A percentile compares a stretch with the other conserved stretches of the same genome.
Evolutionary conservation across 768 basidiomycete species (phyloP).

Genomic region (Mycena latifolia): DNA sequence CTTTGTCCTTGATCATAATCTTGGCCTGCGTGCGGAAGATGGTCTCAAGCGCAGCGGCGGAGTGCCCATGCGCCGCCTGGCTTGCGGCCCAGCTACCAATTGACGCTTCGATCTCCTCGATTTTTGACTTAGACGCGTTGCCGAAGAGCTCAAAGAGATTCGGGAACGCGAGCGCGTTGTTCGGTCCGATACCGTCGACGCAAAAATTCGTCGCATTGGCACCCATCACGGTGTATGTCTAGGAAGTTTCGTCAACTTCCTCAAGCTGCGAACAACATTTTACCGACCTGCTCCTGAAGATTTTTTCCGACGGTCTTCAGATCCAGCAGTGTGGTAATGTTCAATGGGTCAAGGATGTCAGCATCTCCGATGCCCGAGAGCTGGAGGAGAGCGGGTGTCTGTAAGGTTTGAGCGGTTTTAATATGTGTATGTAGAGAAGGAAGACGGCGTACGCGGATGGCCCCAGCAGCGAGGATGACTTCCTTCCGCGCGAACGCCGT

Average conservation of each 20-base stretch:
- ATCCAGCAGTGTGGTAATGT: conserved; percentile 58
- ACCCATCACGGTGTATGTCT: conserved; percentile 56
- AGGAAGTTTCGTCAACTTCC: neutral
- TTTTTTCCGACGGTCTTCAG: conserved; percentile 66
- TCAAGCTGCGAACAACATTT: no score
- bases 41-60: conserved; percentile 53
- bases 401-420: neutral
- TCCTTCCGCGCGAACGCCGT: conserved; percentile 59
- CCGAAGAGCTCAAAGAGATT: conserved; percentile 63
- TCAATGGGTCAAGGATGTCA: conserved; percentile 54
- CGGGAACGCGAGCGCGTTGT: conserved; percentile 62
- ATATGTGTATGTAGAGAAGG: neutral
- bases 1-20: conserved; percentile 59
- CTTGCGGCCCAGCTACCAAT: conserved; percentile 56
- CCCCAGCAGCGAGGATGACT: conserved; percentile 66
- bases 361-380: conserved; percentile 70
- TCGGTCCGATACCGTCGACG: conserved; percentile 55
- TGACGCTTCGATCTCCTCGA: conserved; percentile 49
- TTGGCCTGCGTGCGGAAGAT: conserved; percentile 59
- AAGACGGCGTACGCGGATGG: conserved; percentile 54
- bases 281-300: conserved; percentile 63
- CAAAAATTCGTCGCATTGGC: conserved; percentile 52
- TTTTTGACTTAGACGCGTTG: conserved; percentile 42
- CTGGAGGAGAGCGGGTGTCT: conserved; percentile 62
- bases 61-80: conserved; percentile 53